phyloP scores from a whole-genome alignment of 208 protist genomes.

The Jaenimonas drosophilae region DNA sequence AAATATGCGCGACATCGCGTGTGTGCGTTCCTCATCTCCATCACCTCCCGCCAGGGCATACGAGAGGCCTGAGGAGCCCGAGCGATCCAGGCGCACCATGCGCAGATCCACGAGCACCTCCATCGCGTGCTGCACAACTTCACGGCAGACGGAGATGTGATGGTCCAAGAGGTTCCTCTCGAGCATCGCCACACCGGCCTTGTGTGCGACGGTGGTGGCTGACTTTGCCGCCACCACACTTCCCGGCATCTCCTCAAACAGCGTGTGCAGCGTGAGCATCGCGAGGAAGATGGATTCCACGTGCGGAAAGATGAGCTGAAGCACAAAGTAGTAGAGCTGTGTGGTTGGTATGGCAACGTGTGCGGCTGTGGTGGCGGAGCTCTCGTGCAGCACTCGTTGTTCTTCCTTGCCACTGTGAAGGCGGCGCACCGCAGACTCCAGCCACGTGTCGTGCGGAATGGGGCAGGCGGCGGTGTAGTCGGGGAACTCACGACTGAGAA shows the following conservation, averaged over 20 bases:
- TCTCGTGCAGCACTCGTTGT: background rate
- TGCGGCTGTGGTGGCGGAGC: background rate
- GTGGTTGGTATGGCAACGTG: conserved; percentile 8
- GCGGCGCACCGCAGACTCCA: conserved; percentile 31
- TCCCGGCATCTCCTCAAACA: conserved; percentile 8
- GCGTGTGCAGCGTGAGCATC: conserved; percentile 6
- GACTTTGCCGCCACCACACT: background rate
- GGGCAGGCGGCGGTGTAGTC: conserved; percentile 48
- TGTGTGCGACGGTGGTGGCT: background rate
- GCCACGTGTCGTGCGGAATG: conserved; percentile 49
- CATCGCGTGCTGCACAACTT: too few species aligned
- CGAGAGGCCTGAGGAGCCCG: too few species aligned
- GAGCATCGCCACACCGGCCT: conserved; percentile 2
- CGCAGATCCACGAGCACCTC: too few species aligned
- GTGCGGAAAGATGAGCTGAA: conserved; percentile 48
- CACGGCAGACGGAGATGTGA: too few species aligned
- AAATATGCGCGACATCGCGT: conserved; percentile 2
- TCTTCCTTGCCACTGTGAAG: conserved; percentile 13
- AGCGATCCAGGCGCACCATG: too few species aligned
- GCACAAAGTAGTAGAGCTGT: conserved; percentile 32
- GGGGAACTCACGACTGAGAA: conserved; percentile 64
- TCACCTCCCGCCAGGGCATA: too few species aligned
- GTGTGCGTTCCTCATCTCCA: background rate
- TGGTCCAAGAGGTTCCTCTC: too few species aligned
- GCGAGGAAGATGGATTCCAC: conserved; percentile 35